Base-by-base conservation (phyloP, 306 rosid genomes). In the Alnus glutinosa region DNA sequence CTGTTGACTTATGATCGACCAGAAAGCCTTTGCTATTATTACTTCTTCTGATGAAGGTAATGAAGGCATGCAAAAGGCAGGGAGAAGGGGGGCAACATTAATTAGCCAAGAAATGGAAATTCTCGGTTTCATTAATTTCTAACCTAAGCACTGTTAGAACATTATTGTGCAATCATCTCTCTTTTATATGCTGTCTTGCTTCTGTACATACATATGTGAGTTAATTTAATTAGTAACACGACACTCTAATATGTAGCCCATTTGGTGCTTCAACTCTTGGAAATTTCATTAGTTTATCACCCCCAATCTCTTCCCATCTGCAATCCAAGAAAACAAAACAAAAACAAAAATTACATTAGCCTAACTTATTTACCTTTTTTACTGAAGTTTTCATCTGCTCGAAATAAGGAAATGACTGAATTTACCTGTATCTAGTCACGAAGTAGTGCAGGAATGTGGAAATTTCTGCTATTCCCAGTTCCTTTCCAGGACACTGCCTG, bases 301-400 rank as follows among this genome's bases (percentile, higher is more conserved):
- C 99, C 69, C 99, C 99, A 76, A 92, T 88, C 90, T 93, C 99
- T 80, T 96, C 97, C 99, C 99, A 96, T 83, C 99, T 96, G 88
- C 86, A 87, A 42, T 42, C 7, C 4, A 42, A 42, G 71, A 30
- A 23, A 1, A 58, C 28, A 23, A 23, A 23, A 23, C 28, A 23
- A 23, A 23, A 16, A 36, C 70, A 70, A 28, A 14, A 3, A 52
- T 15, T 73, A 36, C 58, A 32, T 48, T 4, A 28, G 36, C 9
- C 4, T 13, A 13, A 18, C 15, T 73, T 34, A 2, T 68, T 68
- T 3, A 39, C 72, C 12, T 42, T 68, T 68, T 5, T 68, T 68
- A 18, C 51, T 44, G 34, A 16, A 42, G 51, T 67, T 16, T 39
- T 39, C 72, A 18, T 1, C 30, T 1, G 51, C n/a, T 0, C 3